Conservation (phyloP, 345 rosid species). For the Aquilaria yunnanensis region DNA sequence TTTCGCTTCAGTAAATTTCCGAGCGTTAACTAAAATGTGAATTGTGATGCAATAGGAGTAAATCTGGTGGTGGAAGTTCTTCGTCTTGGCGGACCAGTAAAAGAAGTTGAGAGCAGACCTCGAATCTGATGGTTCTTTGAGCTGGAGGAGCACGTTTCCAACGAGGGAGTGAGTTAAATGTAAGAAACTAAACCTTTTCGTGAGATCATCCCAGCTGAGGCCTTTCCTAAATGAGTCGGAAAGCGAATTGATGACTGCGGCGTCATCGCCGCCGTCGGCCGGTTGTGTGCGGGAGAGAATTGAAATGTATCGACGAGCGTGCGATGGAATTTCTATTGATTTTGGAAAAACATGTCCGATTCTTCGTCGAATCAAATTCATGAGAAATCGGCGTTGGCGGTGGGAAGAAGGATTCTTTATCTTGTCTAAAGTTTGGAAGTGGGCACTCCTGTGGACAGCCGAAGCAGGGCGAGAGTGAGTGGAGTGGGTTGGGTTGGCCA, state of each 20-base stretch:
- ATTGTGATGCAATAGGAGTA: constrained; percentile 47
- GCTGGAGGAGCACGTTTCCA: constrained; percentile 42
- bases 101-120: constrained; percentile 67
- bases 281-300: constrained; percentile 7
- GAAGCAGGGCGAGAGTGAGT: too few relatives aligned
- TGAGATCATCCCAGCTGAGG: constrained; percentile 54
- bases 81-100: constrained; percentile 58
- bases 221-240: constrained; percentile 32
- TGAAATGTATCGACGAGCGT: constrained; percentile 1
- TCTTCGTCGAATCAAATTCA: too few relatives aligned
- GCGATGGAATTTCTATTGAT: too few relatives aligned
- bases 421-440: too few relatives aligned
- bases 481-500: too few relatives aligned
- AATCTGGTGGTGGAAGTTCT: constrained; percentile 37
- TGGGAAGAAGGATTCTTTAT: too few relatives aligned
- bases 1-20: constrained; percentile 52
- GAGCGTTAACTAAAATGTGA: constrained; percentile 52
- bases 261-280: not conserved
- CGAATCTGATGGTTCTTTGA: constrained; percentile 58
- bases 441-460: too few relatives aligned
- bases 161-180: constrained; percentile 35
- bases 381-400: too few relatives aligned
- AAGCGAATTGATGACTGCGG: constrained; percentile 21
- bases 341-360: too few relatives aligned
- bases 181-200: constrained; percentile 26